Conservation (phyloP, 202 grass and related monocot species). For the Alloteropsis angusta region DNA sequence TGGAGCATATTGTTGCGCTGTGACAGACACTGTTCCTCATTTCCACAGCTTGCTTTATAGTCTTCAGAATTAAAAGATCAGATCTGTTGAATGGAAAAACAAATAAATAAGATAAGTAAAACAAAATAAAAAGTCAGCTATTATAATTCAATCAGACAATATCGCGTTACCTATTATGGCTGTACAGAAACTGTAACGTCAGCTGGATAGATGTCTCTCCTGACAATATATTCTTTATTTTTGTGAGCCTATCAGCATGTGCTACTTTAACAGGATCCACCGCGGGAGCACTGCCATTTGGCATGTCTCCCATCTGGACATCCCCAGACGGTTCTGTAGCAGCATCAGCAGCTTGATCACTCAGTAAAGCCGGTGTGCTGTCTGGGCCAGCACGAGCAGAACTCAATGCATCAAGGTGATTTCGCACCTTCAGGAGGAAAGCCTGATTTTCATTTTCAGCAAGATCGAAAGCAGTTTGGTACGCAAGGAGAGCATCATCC, state of each 20-base stretch:
- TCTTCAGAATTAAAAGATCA: conserved; percentile 92
- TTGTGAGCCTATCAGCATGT: conserved; percentile 47
- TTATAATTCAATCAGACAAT: not conserved
- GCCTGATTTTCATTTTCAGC: conserved; percentile 97
- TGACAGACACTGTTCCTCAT: conserved; percentile 90
- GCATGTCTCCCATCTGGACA: conserved; percentile 52
- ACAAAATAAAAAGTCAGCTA: not conserved
- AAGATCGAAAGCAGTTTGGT: conserved; percentile 87
- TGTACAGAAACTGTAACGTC: conserved; percentile 80
- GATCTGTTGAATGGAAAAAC: conserved; percentile 41
- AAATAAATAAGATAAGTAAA: not conserved
- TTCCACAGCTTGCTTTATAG: conserved; percentile 89
- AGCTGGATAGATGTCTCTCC: conserved; percentile 83
- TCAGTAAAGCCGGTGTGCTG: conserved; percentile 9
- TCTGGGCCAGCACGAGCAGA: not conserved
- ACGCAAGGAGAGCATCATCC: conserved; percentile 82
- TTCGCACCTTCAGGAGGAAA: conserved; percentile 61
- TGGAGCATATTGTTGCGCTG: conserved; percentile 86
- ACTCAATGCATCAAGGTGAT: conserved; percentile 35
- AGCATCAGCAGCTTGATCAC: conserved; percentile 36
- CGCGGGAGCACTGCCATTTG: conserved; percentile 41
- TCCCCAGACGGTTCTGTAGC: conserved; percentile 38
- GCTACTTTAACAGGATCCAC: conserved; percentile 46
- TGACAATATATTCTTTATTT: conserved; percentile 77
- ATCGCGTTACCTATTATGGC: conserved; percentile 73